These are phyloP conservation scores for Aphanocladium album DNA, from an alignment of 2,329 filamentous ascomycete genomes.

Conservation along the genomic window DNA sequence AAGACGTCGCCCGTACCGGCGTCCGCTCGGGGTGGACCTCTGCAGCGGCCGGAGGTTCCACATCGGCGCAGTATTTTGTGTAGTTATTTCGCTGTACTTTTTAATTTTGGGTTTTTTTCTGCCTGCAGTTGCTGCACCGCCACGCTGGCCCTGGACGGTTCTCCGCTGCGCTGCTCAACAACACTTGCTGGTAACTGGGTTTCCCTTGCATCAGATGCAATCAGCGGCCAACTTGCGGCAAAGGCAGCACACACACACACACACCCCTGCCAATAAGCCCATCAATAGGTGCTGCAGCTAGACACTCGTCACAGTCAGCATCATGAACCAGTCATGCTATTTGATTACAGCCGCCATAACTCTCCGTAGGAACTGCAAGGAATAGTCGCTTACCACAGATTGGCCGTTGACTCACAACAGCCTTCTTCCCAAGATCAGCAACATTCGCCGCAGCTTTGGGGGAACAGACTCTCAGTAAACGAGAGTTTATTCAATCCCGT, in stretches of 20 bases:
- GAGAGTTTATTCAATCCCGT: not conserved
- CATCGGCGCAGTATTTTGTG: not conserved
- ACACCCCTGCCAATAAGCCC: not conserved
- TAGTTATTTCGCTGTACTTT: too few species aligned
- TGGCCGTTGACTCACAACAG: slow-evolving; percentile 1
- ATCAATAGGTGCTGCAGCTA: too few species aligned
- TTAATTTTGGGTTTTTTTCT: too few species aligned
- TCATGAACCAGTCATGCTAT: not conserved
- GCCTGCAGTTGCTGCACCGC: not conserved
- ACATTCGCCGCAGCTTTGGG: not conserved
- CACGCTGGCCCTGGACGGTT: not conserved
- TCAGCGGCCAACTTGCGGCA: too few species aligned
- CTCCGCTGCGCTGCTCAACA: not conserved
- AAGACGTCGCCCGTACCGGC: not conserved
- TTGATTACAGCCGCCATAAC: not conserved
- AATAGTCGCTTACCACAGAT: not conserved
- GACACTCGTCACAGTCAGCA: not conserved
- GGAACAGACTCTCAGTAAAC: not conserved
- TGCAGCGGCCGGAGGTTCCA: not conserved
- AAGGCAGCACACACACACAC: too few species aligned
- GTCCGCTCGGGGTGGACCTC: not conserved
- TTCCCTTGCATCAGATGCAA: too few species aligned
- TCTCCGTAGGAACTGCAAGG: not conserved
- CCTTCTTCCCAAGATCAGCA: not conserved
- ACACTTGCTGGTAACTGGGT: not conserved